Evolutionary conservation across 2,329 filamentous ascomycete genomes (phyloP), one percentile per base, ranked within the genome.

Genomic region (Chrysoporthe austroafricana): DNA sequence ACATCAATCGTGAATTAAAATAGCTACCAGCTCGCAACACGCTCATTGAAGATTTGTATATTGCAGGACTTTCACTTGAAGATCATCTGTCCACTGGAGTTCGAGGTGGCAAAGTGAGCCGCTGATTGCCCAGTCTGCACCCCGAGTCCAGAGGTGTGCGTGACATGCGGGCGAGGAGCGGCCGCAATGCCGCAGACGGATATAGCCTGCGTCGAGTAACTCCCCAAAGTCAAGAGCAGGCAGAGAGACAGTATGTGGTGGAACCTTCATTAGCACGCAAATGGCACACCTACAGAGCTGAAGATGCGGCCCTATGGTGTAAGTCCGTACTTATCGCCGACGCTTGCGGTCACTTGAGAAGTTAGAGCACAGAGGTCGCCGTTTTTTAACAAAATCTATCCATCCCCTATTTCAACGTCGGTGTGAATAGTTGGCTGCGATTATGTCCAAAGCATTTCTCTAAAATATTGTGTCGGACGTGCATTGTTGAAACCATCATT

Each of bases 241-340:
- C 46, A 9, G 16, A 6, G 2, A n/a, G 11, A 8, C 5, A n/a
- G n/a, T 21, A n/a, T 48, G n/a, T 50, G n/a, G n/a, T 52, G 48
- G 48, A 26, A 26, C 48, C 21, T n/a, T 7, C 21, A 11, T 54
- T 21, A 6, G 4, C 2, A 32, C 21, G 50, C 21, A 13, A 32
- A 16, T 34, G 2, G 26, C 3, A 54, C 8, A 52, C n/a, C 21
- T 26, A 11, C 21, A 52, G 48, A 52, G n/a, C 14, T 26, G n/a
- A 13, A 52, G 21, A 26, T 21, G 9, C 50, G 50, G 50, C 50
- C 21, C 4, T 54, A 54, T 32, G 26, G 21, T 32, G 50, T 54
- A 54, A 54, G 50, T 54, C 50, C 50, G 50, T 11, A 32, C 26
- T 54, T 32, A 54, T 26, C 26, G 21, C 50, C 50, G 50, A 54